phyloP scores from a whole-genome alignment of 2,329 filamentous ascomycete species.

The Coccinonectria pachysandricola region DNA sequence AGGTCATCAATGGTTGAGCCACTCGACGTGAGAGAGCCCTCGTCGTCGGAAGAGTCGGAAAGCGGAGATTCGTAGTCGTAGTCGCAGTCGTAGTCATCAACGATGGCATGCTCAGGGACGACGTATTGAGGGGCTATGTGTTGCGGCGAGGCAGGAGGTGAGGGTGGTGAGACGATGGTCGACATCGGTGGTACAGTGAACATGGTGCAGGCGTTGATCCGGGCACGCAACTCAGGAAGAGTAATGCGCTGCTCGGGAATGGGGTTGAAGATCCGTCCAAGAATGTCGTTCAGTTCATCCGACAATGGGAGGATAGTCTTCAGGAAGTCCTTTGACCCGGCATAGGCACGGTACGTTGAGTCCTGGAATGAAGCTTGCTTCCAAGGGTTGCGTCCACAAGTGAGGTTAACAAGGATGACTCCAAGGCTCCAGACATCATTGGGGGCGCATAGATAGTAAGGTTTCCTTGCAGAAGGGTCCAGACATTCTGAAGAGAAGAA shows the following conservation, averaged over 20 bases:
- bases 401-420: constrained; percentile 94
- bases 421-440: constrained; percentile 99
- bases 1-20: constrained; percentile 42
- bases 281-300: constrained; percentile 76
- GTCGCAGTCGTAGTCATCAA: constrained; percentile 26
- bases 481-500: constrained; percentile 62
- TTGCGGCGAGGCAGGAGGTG: constrained; percentile 34
- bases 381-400: constrained; percentile 97
- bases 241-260: constrained; percentile 76
- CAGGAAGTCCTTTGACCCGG: constrained; percentile 76
- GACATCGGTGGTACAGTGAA: constrained; percentile 49
- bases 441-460: constrained; percentile 81
- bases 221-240: constrained; percentile 64
- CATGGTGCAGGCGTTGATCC: constrained; percentile 64
- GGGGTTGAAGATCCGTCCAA: constrained; percentile 78
- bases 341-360: constrained; percentile 86
- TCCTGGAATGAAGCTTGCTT: constrained; percentile 91
- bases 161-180: constrained; percentile 22
- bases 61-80: constrained; percentile 35
- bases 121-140: constrained; percentile 35
- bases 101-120: constrained; percentile 35
- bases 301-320: constrained; percentile 88
- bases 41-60: constrained; percentile 47
- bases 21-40: constrained; percentile 46
- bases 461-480: constrained; percentile 61